Evolutionary conservation across 305 asterid genomes (phyloP).

Genomic region (Solanum hybrid): DNA sequence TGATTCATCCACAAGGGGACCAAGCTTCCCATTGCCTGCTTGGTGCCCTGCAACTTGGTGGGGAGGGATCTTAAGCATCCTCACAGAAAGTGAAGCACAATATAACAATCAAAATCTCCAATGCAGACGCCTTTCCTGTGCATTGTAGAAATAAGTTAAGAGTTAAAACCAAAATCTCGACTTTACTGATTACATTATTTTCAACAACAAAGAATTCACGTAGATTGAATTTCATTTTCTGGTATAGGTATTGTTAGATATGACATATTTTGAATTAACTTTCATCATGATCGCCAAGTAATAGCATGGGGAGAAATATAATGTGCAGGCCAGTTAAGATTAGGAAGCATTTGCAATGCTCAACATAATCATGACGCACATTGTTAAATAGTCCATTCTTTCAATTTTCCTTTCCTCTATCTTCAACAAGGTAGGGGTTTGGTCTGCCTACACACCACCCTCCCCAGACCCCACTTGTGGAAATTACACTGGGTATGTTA

Average conservation of each 20-base stretch:
- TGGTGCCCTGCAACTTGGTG: conserved; percentile 91
- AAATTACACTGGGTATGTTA: not conserved
- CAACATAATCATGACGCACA: not conserved
- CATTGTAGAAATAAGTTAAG: not conserved
- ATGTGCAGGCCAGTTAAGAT: not conserved
- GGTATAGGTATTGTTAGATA: not conserved
- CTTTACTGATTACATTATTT: not conserved
- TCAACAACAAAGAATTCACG: not conserved
- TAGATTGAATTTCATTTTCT: not conserved
- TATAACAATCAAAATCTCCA: not conserved
- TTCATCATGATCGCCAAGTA: not conserved
- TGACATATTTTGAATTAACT: not conserved
- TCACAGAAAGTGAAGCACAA: not conserved
- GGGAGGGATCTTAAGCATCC: conserved; percentile 69
- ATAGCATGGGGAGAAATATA: not conserved
- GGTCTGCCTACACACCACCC: not conserved
- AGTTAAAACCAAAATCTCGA: not conserved
- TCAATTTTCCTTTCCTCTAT: not conserved
- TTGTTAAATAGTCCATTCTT: not conserved
- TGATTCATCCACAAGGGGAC: conserved; percentile 79
- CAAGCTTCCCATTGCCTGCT: conserved; percentile 57
- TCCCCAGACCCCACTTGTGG: not conserved
- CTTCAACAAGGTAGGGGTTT: not conserved
- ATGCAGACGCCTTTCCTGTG: not conserved
- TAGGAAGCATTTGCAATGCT: not conserved